Conservation (phyloP, 768 basidiomycete genomes). For the Trametopsis cervina region DNA sequence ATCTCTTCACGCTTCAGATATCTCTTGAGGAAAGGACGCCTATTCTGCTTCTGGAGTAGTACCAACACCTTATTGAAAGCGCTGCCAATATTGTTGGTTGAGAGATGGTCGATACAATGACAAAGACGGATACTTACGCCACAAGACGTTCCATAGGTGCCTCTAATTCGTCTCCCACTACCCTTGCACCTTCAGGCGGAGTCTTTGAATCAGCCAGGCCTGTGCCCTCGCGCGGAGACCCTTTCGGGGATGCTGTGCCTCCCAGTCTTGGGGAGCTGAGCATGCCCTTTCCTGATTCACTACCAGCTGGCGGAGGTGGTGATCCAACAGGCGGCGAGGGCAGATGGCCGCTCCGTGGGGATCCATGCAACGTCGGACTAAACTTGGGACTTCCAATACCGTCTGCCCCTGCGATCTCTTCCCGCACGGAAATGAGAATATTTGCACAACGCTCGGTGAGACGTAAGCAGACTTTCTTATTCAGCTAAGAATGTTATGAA, state of each 20-base stretch:
- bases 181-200: background rate
- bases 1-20: conserved; percentile 74
- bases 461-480: conserved; percentile 60
- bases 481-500: conserved; percentile 37
- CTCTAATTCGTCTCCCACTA: conserved; percentile 40
- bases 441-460: conserved; percentile 70
- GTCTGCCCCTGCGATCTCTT: conserved; percentile 57
- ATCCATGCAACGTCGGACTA: background rate
- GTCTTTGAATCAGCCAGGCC: background rate
- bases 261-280: background rate
- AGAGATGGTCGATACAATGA: conserved; percentile 3
- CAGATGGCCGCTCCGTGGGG: conserved; percentile 1
- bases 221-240: background rate
- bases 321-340: background rate
- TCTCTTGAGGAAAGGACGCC: conserved; percentile 69
- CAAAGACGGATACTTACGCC: conserved; percentile 32
- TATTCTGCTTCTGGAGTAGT: conserved; percentile 52
- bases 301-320: background rate
- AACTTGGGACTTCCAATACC: conserved; percentile 13
- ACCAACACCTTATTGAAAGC: conserved; percentile 37
- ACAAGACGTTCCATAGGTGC: conserved; percentile 45
- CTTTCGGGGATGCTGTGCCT: background rate
- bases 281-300: background rate
- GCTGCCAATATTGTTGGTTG: conserved; percentile 18
- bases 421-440: conserved; percentile 54